Percentiles rank a stretch among this genome's conserved stretches.
Conservation (phyloP, 2,329 filamentous ascomycete genomes). For the Drechslerella dactyloides region DNA sequence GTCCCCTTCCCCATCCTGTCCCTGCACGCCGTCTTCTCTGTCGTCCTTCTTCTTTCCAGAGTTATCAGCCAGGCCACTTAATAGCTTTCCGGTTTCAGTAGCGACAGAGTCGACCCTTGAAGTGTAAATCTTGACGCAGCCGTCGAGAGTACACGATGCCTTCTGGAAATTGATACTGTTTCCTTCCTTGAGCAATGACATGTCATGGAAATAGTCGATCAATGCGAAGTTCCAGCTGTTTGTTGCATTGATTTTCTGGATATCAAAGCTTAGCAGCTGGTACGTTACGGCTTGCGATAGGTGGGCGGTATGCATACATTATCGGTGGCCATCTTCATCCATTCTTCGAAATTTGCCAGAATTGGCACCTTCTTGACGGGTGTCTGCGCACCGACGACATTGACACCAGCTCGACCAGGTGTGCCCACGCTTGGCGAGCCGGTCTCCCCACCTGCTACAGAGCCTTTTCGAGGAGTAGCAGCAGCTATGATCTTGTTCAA, state of each 20-base stretch:
- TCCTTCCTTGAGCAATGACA: conserved; percentile 94
- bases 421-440: conserved; percentile 56
- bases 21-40: conserved; percentile 69
- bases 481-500: conserved; percentile 89
- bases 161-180: conserved; percentile 99
- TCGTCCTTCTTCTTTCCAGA: conserved; percentile 75
- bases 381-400: conserved; percentile 78
- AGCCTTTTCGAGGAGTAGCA: conserved; percentile 66
- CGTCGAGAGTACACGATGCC: conserved; percentile 94
- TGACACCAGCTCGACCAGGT: conserved; percentile 63
- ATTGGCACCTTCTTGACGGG: conserved; percentile 96
- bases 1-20: conserved; percentile 66
- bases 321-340: conserved; percentile 99
- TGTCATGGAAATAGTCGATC: conserved; percentile 99
- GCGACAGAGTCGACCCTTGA: conserved; percentile 97
- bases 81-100: conserved; percentile 91
- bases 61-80: conserved; percentile 85
- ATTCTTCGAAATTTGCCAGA: conserved; percentile 97
- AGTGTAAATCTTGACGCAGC: conserved; percentile 99
- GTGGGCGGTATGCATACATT: conserved; percentile 62
- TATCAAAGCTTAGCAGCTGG: conserved; percentile 2
- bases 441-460: conserved; percentile 65
- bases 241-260: conserved; percentile 84
- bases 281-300: background rate
- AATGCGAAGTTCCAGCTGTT: conserved; percentile 99